Evolutionary conservation across 345 rosid species (phyloP).

Genomic region (Rhizophora apiculata): DNA sequence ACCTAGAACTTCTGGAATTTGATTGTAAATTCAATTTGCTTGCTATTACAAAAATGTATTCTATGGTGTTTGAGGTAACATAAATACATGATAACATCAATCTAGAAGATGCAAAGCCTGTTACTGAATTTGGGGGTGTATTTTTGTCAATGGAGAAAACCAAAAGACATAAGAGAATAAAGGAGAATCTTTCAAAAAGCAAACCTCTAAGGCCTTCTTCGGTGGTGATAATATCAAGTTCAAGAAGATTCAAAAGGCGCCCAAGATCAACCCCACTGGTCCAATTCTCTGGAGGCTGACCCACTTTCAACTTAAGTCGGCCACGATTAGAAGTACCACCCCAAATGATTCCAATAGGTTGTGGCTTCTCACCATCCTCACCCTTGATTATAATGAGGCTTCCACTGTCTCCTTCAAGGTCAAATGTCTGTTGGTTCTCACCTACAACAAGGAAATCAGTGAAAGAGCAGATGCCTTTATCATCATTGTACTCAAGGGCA

Average conservation of each 20-base stretch:
- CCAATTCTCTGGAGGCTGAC: conserved; percentile 93
- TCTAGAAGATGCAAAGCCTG: too few relatives aligned
- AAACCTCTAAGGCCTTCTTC: conserved; percentile 77
- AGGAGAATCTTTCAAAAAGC: neutral
- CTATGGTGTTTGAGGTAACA: too few relatives aligned
- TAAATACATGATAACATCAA: too few relatives aligned
- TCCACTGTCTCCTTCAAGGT: conserved; percentile 98
- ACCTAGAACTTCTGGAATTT: too few relatives aligned
- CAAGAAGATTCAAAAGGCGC: conserved; percentile 85
- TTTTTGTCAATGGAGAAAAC: neutral
- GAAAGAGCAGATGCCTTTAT: conserved; percentile 91
- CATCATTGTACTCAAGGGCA: conserved; percentile 91
- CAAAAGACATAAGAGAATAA: neutral
- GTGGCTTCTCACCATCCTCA: conserved; percentile 56
- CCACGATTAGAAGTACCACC: conserved; percentile 99
- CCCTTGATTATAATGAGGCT: conserved; percentile 84
- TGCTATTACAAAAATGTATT: too few relatives aligned
- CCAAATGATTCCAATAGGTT: conserved; percentile 95
- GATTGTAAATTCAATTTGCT: too few relatives aligned
- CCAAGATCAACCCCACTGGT: conserved; percentile 99
- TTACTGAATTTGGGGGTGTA: too few relatives aligned
- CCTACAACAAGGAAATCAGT: conserved; percentile 98
- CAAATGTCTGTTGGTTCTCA: conserved; percentile 90
- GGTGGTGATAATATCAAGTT: conserved; percentile 80
- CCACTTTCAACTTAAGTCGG: conserved; percentile 79